Percentiles rank a stretch among this genome's conserved stretches.
These are phyloP conservation scores for Botrytis tulipae DNA, from an alignment of 2,329 filamentous ascomycete genomes.

Conservation along the genomic window DNA sequence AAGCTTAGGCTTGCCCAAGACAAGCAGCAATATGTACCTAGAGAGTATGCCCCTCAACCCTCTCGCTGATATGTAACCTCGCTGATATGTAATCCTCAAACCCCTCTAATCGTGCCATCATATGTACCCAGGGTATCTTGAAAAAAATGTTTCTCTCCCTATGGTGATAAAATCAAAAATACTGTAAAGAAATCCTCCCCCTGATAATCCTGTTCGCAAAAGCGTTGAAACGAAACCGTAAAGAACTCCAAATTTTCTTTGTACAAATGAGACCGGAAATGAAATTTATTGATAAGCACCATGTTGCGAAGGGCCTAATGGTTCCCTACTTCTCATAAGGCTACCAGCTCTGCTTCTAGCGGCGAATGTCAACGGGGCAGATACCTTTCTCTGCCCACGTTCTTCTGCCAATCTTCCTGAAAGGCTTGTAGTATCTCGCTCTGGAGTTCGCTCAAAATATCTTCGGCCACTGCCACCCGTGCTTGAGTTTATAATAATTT, in stretches of 20 bases:
- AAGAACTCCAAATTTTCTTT: conserved; percentile 7
- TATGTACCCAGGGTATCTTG: conserved; percentile 21
- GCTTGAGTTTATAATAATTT: conserved; percentile 23
- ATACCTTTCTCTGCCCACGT: conserved; percentile 34
- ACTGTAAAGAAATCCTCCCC: conserved; percentile 6
- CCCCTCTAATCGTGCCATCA: conserved; percentile 22
- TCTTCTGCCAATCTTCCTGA: conserved; percentile 32
- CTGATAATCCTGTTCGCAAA: conserved; percentile 4
- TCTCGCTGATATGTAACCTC: conserved; percentile 16
- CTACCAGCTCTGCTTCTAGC: conserved; percentile 30
- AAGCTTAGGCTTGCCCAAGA: conserved; percentile 16
- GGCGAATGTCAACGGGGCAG: conserved; percentile 29
- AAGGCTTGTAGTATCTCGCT: conserved; percentile 36
- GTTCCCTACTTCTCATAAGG: conserved; percentile 29
- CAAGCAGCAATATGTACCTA: conserved; percentile 19
- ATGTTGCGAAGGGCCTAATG: conserved; percentile 27
- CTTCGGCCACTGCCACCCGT: conserved; percentile 27
- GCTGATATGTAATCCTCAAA: conserved; percentile 19
- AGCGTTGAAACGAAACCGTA: background rate
- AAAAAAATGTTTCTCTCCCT: conserved; percentile 14
- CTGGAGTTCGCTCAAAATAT: conserved; percentile 36
- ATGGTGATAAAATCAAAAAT: conserved; percentile 15
- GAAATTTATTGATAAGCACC: conserved; percentile 28
- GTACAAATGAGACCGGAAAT: conserved; percentile 12
- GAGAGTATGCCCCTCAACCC: conserved; percentile 8